Conservation (phyloP, 2,329 filamentous ascomycete genomes). For the Trichoderma polysporum region DNA sequence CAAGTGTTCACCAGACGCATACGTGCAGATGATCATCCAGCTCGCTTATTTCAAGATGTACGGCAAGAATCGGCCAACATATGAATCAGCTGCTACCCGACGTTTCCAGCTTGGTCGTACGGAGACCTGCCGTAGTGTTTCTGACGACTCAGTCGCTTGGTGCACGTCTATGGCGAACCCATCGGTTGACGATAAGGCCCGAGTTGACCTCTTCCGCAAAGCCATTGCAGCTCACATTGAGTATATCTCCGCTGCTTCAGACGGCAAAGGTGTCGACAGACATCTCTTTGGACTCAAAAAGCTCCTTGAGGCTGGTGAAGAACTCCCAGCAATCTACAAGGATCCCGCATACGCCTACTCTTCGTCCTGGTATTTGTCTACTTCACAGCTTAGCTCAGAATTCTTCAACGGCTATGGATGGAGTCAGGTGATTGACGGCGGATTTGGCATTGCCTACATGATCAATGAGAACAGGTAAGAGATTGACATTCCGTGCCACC, state of each 20-base stretch:
- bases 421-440: constrained; percentile 95
- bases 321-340: constrained; percentile 77
- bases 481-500: background rate
- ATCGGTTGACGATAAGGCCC: constrained; percentile 60
- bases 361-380: constrained; percentile 84
- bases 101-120: constrained; percentile 96
- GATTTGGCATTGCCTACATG: constrained; percentile 99
- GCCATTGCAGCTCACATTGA: constrained; percentile 80
- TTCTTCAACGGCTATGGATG: constrained; percentile 99
- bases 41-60: constrained; percentile 99
- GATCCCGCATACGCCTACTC: constrained; percentile 86
- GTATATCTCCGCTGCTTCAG: constrained; percentile 85
- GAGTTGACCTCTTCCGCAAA: constrained; percentile 74
- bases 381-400: constrained; percentile 87
- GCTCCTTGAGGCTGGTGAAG: constrained; percentile 75
- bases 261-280: constrained; percentile 91
- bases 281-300: constrained; percentile 98
- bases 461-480: constrained; percentile 92
- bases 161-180: constrained; percentile 82
- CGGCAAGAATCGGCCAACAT: constrained; percentile 94
- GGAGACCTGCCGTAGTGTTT: constrained; percentile 90
- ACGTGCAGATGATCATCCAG: constrained; percentile 98
- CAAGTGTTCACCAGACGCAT: constrained; percentile 95
- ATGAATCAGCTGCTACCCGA: constrained; percentile 92
- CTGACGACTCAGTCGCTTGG: constrained; percentile 87